These are phyloP conservation scores for Lentinula aciculospora DNA, from an alignment of 768 basidiomycete species.

Conservation along the genomic window DNA sequence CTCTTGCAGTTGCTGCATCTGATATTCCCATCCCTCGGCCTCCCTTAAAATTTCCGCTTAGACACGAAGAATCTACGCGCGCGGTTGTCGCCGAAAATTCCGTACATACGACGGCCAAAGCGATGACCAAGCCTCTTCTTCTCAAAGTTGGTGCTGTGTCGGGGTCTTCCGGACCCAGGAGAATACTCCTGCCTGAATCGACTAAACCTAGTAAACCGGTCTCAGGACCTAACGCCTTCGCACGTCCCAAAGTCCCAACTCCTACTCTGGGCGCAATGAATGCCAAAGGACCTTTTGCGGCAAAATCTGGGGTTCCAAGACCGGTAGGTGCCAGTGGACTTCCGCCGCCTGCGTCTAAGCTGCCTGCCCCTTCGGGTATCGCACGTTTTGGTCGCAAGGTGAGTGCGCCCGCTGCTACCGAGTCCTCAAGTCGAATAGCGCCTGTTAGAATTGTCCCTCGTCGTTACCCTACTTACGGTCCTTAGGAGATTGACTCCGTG, in stretches of 20 bases:
- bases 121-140: neutral
- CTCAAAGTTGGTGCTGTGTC: neutral
- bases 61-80: conserved; percentile 29
- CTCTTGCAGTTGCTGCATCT: neutral
- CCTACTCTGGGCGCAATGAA: conserved; percentile 2
- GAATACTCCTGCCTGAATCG: conserved; percentile 8
- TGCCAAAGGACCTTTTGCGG: neutral
- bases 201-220: neutral
- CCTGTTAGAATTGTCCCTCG: neutral
- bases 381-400: conserved; percentile 1
- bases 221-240: neutral
- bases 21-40: neutral
- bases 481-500: neutral
- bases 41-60: conserved; percentile 9
- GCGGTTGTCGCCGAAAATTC: conserved; percentile 18
- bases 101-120: neutral
- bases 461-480: neutral
- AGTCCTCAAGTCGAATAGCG: neutral
- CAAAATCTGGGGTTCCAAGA: neutral
- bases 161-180: conserved; percentile 9
- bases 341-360: neutral
- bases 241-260: neutral
- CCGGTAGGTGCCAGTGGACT: neutral
- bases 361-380: conserved; percentile 8
- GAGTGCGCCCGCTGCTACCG: neutral